Base-by-base conservation (phyloP, 1,284 basidiomycete species). In the Phylloporus sp. region DNA sequence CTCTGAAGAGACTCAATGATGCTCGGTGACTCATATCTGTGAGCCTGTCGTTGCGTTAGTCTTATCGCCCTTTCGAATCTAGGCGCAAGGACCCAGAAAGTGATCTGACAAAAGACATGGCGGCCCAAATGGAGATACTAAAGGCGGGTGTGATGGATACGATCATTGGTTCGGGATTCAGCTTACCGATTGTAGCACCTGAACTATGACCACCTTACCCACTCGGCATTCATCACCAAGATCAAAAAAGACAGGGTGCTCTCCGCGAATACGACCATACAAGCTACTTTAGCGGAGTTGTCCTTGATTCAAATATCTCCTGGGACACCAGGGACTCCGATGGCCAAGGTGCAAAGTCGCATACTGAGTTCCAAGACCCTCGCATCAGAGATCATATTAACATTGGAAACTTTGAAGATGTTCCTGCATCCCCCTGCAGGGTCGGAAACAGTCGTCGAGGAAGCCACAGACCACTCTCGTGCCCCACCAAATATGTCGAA, bases 1-100 rank as follows among this genome's bases (percentile, higher is more conserved):
- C 92, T 20, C 86, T 96, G 59, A 96, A 95, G 81, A 91, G 88
- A 78, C 79, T 96, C 63, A 96, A 92, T 77, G 83, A 82, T 55
- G 74, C 90, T 28, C 81, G 89, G 91, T 92, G 65, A 64, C 78
- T 73, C 37, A 78, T 73, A 37, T n/a, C 40, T 39, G 55, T 60
- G 26, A 22, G 31, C 13, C 42, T 50, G 24, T 40, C 11, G 6
- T 13, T 54, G 29, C 22, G 28, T n/a, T 37, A n/a, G 47, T 57
- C 6, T 57, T 66, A 22, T 66, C 60, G 32, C 47, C 49, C 54
- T 12, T 37, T 53, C 47, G 26, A 26, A 60, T 52, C 56, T 68
- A 86, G 85, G 65, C 77, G 80, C 74, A 80, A 83, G 73, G 75
- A 79, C 53, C 71, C 76, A 40, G 72, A 64, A 20, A 67, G 76